Evolutionary conservation across 495 filamentous ascomycete genomes (phyloP), one percentile per base, ranked within the genome.

Genomic region (Podospora pseudopauciseta): DNA sequence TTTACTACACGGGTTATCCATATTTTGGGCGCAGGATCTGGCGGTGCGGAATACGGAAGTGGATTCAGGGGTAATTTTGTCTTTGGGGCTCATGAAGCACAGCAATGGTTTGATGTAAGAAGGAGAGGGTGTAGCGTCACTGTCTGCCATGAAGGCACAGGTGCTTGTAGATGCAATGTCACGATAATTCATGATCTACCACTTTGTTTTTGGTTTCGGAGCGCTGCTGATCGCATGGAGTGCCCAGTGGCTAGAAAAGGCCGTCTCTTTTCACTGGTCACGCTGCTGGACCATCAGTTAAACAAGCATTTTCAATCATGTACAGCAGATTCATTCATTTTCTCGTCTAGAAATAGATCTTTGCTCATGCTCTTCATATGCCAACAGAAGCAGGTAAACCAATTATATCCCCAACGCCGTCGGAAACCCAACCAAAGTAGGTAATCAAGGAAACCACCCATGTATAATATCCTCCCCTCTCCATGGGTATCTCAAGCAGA

Each of bases 401-500:
- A 49, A 49, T 49, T 49, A 49, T 49, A 49, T 16, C 39, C 39
- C 15, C 39, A 49, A 49, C 39, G 39, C 39, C 39, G 7, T 32
- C 7, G 4, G 4, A 32, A 32, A 32, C 30, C 30, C 30, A 32
- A 32, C 30, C 23, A 2, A 23, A 32, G 30, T 0, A 7, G 7
- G 7, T 32, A 32, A 32, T 32, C 30, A 32, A 49, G 39, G 15
- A 13, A 49, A 13, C 39, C 7, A 49, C 39, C 39, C 39, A 49
- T 49, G 15, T 49, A 49, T 49, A 49, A 49, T 2, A 49, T 11
- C 5, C 39, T 3, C 39, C 39, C 39, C 39, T 49, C 13, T 13
- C 34, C 5, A 5, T 11, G 5, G 34, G 34, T 39, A 11, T 32
- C 28, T 72, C 67, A 80, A 20, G 78, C 74, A 20, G 65, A 57